Percentiles rank a stretch among this genome's conserved stretches.
Conservation (phyloP, 768 basidiomycete species). For the Albatrellus ellisii region DNA sequence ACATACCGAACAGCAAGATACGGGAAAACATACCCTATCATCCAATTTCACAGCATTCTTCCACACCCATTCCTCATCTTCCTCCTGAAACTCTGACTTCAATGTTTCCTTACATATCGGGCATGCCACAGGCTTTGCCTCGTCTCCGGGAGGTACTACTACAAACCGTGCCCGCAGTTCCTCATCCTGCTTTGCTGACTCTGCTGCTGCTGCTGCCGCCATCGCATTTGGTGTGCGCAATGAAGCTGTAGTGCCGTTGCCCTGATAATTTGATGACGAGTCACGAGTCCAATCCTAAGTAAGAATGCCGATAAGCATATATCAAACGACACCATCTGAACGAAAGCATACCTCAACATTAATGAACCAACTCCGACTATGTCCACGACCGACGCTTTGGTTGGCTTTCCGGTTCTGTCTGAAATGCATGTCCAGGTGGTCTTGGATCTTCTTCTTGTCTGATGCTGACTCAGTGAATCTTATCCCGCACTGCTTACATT, state of each 20-base stretch:
- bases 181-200: constrained; percentile 60
- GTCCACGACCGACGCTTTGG: constrained; percentile 69
- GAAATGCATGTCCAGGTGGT: constrained; percentile 96
- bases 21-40: constrained; percentile 48
- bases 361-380: constrained; percentile 85
- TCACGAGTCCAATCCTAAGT: constrained; percentile 83
- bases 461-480: constrained; percentile 63
- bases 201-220: constrained; percentile 42
- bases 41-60: constrained; percentile 79
- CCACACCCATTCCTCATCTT: constrained; percentile 99
- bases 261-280: constrained; percentile 42
- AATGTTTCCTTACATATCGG: constrained; percentile 93
- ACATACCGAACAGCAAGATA: neutral
- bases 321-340: neutral
- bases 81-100: constrained; percentile 86
- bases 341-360: constrained; percentile 52
- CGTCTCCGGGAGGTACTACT: constrained; percentile 81
- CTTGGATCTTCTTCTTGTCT: constrained; percentile 70
- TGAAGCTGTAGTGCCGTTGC: constrained; percentile 52
- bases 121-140: constrained; percentile 74
- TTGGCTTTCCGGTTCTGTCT: constrained; percentile 78
- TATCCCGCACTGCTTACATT: constrained; percentile 91
- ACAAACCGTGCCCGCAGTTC: constrained; percentile 70
- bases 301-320: neutral
- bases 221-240: constrained; percentile 38